A percentile compares a stretch with the other conserved stretches of the same genome.
phyloP scores from a whole-genome alignment of 177 flowering plant species.

The Telopea speciosissima region DNA sequence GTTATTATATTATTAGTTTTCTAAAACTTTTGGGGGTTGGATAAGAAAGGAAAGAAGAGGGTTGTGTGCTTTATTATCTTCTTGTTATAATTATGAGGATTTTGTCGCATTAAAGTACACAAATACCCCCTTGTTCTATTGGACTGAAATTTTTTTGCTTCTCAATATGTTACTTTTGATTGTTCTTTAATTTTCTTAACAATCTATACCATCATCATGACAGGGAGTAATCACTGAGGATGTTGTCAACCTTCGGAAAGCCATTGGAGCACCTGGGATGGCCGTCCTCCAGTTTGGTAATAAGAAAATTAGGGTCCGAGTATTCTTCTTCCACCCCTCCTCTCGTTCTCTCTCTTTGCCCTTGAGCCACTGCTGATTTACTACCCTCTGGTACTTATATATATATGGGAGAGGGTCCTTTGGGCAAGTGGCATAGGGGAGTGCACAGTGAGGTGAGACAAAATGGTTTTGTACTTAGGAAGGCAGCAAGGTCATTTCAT shows the following conservation, averaged over 20 bases:
- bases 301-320: constrained; percentile 1
- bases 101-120: background rate
- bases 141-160: background rate
- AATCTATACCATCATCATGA: background rate
- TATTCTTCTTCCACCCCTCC: background rate
- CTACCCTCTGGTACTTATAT: too few species aligned
- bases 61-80: background rate
- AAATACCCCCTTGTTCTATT: background rate
- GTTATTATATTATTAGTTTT: too few species aligned
- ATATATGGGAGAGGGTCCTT: too few species aligned
- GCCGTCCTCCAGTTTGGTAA: constrained; percentile 98
- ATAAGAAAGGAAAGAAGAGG: background rate
- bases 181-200: background rate
- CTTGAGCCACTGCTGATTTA: too few species aligned
- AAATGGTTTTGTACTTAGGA: too few species aligned
- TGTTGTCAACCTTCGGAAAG: constrained; percentile 80
- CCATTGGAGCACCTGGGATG: constrained; percentile 98
- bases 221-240: constrained; percentile 98
- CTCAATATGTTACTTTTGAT: background rate
- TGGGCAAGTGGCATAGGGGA: too few species aligned
- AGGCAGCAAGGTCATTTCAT: too few species aligned
- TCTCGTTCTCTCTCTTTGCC: too few species aligned
- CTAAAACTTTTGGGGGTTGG: too few species aligned
- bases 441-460: too few species aligned
- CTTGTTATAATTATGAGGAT: background rate